Evolutionary conservation across 2,329 filamentous ascomycete genomes (phyloP), one percentile per base, ranked within the genome.

Genomic region (Pseudovirgaria hyperparasitica): DNA sequence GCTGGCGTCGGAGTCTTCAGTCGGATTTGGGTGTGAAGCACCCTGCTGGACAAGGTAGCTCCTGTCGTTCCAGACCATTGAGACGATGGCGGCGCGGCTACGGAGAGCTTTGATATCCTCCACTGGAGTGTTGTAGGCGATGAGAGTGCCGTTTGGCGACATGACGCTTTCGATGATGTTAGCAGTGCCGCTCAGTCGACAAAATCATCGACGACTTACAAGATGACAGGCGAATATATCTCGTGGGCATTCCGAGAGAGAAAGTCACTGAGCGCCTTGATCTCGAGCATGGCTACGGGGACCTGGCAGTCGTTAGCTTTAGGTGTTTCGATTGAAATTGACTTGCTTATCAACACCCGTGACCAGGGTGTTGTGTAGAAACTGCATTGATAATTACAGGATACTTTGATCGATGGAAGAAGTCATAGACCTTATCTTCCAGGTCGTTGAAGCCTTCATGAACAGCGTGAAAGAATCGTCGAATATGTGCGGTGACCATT

Each of bases 21-120:
- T n/a, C 28, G 19, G 7, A 16, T 24, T 29, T 24, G 16, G 26
- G 11, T 3, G 26, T 19, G 35, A 29, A 13, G 26, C 30, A 12
- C 19, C 27, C 25, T 17, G 40, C 33, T 14, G 15, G 11, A 28
- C 10, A 11, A 17, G 28, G 18, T 33, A 23, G 16, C 40, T 39
- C 28, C 62, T 46, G 25, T 64, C 60, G 42, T 62, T 63, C 62
- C 62, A 65, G 7, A 54, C 54, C 35, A 64, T 56, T 13, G 60
- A 60, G 6, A 63, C 54, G 25, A 63, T 42, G 5, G 62, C 59
- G 13, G 59, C 60, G 37, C 63, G 59, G 30, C 62, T 60, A 21
- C 62, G 57, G 17, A 65, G 48, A 33, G 61, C 55, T 33, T 57
- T 57, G 39, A 62, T 60, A 34, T 64, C 53, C n/a, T n/a, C n/a